A percentile compares a stretch with the other conserved stretches of the same genome.
phyloP scores from a whole-genome alignment of 345 rosid species.

The Citrus glauca region DNA sequence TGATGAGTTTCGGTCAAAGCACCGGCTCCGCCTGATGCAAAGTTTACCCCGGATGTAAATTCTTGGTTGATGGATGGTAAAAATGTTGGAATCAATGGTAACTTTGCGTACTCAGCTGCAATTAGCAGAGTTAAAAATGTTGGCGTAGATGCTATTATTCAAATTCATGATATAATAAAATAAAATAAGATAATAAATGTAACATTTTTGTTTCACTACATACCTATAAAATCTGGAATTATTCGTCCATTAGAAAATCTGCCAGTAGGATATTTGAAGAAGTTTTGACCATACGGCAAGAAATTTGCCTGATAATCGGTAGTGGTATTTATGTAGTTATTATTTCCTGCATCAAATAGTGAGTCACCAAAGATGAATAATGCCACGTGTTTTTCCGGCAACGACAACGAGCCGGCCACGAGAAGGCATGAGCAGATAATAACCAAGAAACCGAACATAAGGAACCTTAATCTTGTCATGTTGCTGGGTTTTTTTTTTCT shows the following conservation, averaged over 20 bases:
- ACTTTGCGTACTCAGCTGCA: constrained; percentile 20
- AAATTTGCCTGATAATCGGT: background rate
- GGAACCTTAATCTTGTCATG: background rate
- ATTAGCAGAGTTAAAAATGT: background rate
- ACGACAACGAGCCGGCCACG: background rate
- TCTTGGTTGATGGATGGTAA: background rate
- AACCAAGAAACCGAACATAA: background rate
- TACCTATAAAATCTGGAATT: constrained; percentile 15
- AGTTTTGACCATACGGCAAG: background rate
- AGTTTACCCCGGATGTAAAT: constrained; percentile 20
- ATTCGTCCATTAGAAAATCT: constrained; percentile 3
- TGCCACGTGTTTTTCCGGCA: background rate
- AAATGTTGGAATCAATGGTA: constrained; percentile 8
- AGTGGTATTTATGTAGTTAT: constrained; percentile 26
- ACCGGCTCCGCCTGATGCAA: constrained; percentile 22
- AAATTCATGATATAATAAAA: too few relatives aligned
- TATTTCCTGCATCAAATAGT: constrained; percentile 29
- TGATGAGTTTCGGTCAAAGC: constrained; percentile 11
- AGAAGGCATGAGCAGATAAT: background rate
- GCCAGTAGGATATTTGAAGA: constrained; percentile 4
- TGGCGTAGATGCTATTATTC: too few relatives aligned
- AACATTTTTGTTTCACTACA: background rate
- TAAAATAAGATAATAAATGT: too few relatives aligned
- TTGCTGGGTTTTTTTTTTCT: background rate
- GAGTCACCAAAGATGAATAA: constrained; percentile 43